A percentile compares a stretch with the other conserved stretches of the same genome.
Evolutionary conservation across 2,329 filamentous ascomycete genomes (phyloP).

Genomic region (Paecilomyces variotii): DNA sequence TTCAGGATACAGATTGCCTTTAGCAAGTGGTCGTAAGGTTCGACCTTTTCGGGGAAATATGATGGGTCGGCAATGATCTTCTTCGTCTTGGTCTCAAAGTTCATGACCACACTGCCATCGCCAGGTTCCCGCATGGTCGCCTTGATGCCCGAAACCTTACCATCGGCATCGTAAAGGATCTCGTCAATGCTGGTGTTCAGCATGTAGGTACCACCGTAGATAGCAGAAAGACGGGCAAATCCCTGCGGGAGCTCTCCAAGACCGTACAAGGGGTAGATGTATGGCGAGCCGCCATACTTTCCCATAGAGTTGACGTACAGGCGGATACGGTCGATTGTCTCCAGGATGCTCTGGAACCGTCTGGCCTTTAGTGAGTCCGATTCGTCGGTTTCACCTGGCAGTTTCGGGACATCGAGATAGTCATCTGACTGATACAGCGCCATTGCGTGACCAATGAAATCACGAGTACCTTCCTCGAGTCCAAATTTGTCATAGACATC

Average conservation of each 20-base stretch:
- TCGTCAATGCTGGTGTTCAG: slow-evolving; percentile 93
- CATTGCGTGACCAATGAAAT: slow-evolving; percentile 98
- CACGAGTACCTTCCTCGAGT: slow-evolving; percentile 77
- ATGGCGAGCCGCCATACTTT: slow-evolving; percentile 95
- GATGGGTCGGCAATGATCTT: slow-evolving; percentile 94
- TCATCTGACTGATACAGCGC: slow-evolving; percentile 86
- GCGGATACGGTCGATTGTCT: slow-evolving; percentile 84
- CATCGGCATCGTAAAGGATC: slow-evolving; percentile 65
- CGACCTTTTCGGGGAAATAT: slow-evolving; percentile 88
- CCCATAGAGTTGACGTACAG: slow-evolving; percentile 97
- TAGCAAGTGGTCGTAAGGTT: slow-evolving; percentile 79
- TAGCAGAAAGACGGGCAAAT: slow-evolving; percentile 92
- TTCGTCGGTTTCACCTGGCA: slow-evolving; percentile 10
- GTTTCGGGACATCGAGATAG: slow-evolving; percentile 67
- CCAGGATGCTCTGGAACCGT: slow-evolving; percentile 53
- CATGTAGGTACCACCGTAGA: slow-evolving; percentile 99
- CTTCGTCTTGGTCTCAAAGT: slow-evolving; percentile 92
- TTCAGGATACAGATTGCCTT: slow-evolving; percentile 97
- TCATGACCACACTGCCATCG: slow-evolving; percentile 66
- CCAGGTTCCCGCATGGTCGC: slow-evolving; percentile 89
- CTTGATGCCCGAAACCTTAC: slow-evolving; percentile 90
- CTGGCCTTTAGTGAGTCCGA: neutral
- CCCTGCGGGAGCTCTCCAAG: slow-evolving; percentile 95
- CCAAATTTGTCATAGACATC: slow-evolving; percentile 99
- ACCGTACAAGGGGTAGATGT: slow-evolving; percentile 98